phyloP scores from a whole-genome alignment of 352 stramenopile species.

The Elongisporangium prolatum region DNA sequence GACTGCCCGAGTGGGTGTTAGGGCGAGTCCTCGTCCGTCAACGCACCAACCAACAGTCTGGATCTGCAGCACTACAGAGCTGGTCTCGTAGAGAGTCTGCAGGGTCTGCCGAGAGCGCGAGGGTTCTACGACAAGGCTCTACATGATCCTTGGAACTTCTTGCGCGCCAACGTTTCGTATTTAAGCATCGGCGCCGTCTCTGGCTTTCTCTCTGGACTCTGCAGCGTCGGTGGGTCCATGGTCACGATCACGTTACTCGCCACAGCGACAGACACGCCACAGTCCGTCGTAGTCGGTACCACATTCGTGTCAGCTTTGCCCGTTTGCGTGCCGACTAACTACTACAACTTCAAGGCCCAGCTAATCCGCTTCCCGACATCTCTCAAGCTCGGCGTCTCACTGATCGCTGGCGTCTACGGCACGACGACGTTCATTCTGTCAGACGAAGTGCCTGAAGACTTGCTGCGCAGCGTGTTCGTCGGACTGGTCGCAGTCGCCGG shows the following conservation, averaged over 20 bases:
- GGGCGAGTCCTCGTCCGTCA: too few species aligned
- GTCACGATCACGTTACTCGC: conserved; percentile 25
- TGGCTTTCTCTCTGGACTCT: conserved; percentile 23
- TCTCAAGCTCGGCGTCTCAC: conserved; percentile 14
- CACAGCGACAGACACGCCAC: conserved; percentile 20
- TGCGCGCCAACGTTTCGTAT: conserved; percentile 13
- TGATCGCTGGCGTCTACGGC: conserved; percentile 12
- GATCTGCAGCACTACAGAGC: conserved; percentile 6
- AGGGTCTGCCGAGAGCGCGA: not conserved
- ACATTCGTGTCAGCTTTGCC: conserved; percentile 20
- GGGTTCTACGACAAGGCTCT: not conserved
- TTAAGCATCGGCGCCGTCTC: conserved; percentile 12
- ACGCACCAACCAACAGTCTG: not conserved
- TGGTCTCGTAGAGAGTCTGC: too few species aligned
- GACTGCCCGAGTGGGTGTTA: not conserved
- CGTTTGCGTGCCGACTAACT: conserved; percentile 16
- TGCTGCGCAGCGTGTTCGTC: conserved; percentile 10
- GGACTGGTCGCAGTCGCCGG: conserved; percentile 7
- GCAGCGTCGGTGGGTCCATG: conserved; percentile 20
- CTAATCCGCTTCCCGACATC: conserved; percentile 19
- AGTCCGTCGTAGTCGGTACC: conserved; percentile 16
- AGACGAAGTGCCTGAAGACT: conserved; percentile 9
- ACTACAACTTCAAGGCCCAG: conserved; percentile 16
- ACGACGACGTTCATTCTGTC: conserved; percentile 22
- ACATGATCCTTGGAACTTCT: conserved; percentile 9